Percentiles rank a stretch among this genome's conserved stretches.
These are phyloP conservation scores for Cylindrotheca fusiformis DNA, from an alignment of 108 stramenopile genomes.

Conservation along the genomic window DNA sequence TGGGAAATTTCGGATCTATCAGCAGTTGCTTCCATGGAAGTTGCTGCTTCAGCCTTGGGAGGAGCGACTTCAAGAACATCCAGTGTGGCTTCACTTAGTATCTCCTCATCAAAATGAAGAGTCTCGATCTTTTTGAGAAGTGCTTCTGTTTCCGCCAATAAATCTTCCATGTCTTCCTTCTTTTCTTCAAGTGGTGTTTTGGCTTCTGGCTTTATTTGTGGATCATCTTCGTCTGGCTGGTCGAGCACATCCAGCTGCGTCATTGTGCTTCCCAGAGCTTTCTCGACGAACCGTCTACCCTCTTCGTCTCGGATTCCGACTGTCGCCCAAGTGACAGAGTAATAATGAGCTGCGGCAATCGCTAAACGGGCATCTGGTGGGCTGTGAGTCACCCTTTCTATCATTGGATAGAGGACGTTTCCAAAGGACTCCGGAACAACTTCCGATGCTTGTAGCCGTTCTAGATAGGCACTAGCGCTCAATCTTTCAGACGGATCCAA, in stretches of 20 bases:
- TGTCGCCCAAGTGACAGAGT: slow-evolving; percentile 59
- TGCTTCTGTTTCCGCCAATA: slow-evolving; percentile 39
- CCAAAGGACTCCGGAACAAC: slow-evolving; percentile 29
- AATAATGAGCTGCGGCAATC: slow-evolving; percentile 78
- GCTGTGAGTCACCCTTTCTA: slow-evolving; percentile 20
- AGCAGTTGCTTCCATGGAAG: not conserved
- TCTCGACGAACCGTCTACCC: slow-evolving; percentile 66
- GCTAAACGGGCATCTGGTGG: slow-evolving; percentile 90
- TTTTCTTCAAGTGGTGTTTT: slow-evolving; percentile 44
- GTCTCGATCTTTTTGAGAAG: slow-evolving; percentile 35
- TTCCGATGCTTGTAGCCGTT: slow-evolving; percentile 51
- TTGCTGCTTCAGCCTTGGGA: not conserved
- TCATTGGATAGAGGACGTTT: slow-evolving; percentile 12
- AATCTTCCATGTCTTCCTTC: slow-evolving; percentile 35
- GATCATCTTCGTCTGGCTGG: not conserved
- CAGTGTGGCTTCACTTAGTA: slow-evolving; percentile 3
- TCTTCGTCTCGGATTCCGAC: slow-evolving; percentile 74
- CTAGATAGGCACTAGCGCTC: slow-evolving; percentile 64
- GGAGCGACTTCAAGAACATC: not conserved
- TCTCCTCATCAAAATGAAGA: slow-evolving; percentile 34
- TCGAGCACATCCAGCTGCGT: slow-evolving; percentile 14
- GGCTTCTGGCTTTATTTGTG: not conserved
- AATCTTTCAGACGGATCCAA: slow-evolving; percentile 78
- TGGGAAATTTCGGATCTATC: slow-evolving; percentile 31
- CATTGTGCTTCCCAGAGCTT: slow-evolving; percentile 48